Evolutionary conservation across 371 early-diverging fungal species (phyloP).

Genomic region (Enterospora canceri): DNA sequence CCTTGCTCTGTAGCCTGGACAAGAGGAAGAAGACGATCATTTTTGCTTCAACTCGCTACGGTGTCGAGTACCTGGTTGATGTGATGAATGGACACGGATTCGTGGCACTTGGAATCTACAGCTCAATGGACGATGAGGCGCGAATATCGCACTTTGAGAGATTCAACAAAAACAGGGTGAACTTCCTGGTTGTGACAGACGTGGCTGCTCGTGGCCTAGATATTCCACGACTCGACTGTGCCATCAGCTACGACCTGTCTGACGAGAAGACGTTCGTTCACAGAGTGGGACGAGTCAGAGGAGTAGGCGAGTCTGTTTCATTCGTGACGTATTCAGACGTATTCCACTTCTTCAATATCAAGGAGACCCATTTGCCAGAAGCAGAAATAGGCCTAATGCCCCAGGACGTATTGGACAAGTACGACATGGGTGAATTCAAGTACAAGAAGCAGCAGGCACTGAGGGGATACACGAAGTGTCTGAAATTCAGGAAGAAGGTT

Average conservation of each 20-base stretch:
- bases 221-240: conserved; percentile 81
- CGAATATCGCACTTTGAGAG: conserved; percentile 35
- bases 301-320: conserved; percentile 75
- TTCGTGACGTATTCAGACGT: conserved; percentile 69
- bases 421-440: conserved; percentile 19
- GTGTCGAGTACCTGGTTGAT: conserved; percentile 27
- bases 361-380: conserved; percentile 33
- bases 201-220: conserved; percentile 97
- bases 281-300: conserved; percentile 87
- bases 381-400: conserved; percentile 45
- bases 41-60: conserved; percentile 42
- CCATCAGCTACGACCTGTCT: conserved; percentile 87
- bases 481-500: conserved; percentile 42
- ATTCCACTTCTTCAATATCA: conserved; percentile 40
- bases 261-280: conserved; percentile 86
- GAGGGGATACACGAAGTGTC: conserved; percentile 38
- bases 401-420: conserved; percentile 31
- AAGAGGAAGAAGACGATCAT: conserved; percentile 40
- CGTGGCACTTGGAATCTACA: conserved; percentile 36
- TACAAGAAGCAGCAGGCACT: conserved; percentile 14
- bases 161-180: conserved; percentile 59
- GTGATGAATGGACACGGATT: conserved; percentile 50
- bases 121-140: conserved; percentile 51
- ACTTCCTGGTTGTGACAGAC: conserved; percentile 84
- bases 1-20: conserved; percentile 20